A percentile compares a stretch with the other conserved stretches of the same genome.
These are phyloP conservation scores for Fusarium camptoceras DNA, from an alignment of 2,329 filamentous ascomycete species.

Conservation along the genomic window DNA sequence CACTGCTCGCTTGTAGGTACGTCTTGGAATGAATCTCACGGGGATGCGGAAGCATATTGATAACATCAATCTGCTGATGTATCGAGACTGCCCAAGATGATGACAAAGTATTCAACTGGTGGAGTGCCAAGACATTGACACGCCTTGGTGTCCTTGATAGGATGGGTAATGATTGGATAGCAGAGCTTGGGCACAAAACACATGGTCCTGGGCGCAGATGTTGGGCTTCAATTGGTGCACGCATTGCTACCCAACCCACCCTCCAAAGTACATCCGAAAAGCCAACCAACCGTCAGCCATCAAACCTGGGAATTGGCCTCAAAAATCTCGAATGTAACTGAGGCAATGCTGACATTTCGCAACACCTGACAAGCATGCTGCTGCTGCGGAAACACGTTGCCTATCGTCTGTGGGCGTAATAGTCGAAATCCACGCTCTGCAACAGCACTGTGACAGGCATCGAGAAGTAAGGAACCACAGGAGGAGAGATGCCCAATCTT, in stretches of 20 bases:
- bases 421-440: constrained; percentile 23
- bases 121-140: constrained; percentile 30
- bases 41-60: constrained; percentile 20
- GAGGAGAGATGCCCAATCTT: constrained; percentile 44
- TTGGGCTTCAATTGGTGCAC: constrained; percentile 54
- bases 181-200: constrained; percentile 44
- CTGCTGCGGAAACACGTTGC: constrained; percentile 44
- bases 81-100: constrained; percentile 21
- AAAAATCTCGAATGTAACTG: constrained; percentile 40
- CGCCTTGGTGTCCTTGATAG: constrained; percentile 16
- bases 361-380: constrained; percentile 38
- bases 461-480: constrained; percentile 29
- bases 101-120: constrained; percentile 24
- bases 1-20: background rate
- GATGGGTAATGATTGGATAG: constrained; percentile 42
- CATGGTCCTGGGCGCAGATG: constrained; percentile 43
- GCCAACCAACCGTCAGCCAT: constrained; percentile 24
- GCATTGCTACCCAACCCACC: constrained; percentile 56
- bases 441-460: constrained; percentile 31
- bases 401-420: constrained; percentile 41
- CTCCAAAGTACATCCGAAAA: constrained; percentile 27
- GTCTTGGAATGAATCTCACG: constrained; percentile 1
- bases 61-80: constrained; percentile 23
- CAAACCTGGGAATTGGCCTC: constrained; percentile 23
- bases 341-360: constrained; percentile 37